Conservation (phyloP, 305 asterid genomes). For the Fraxinus latifolia region DNA sequence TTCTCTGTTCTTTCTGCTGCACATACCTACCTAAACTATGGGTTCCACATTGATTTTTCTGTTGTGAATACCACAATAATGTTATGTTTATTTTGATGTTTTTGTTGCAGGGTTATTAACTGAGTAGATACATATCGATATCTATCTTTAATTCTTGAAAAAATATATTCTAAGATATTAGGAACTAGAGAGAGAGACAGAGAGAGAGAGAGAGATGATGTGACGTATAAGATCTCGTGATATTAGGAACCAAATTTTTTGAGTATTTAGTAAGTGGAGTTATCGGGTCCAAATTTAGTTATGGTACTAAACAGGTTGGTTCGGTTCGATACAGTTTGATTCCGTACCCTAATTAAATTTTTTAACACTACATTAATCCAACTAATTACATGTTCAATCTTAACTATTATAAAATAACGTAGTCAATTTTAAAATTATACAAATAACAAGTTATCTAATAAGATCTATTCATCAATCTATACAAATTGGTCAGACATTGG, state of each 20-base stretch:
- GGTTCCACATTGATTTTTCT: not conserved
- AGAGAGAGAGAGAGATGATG: not conserved
- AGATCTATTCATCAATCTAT: too few species aligned
- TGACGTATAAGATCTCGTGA: not conserved
- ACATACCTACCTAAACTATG: not conserved
- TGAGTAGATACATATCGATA: not conserved
- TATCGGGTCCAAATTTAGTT: too few species aligned
- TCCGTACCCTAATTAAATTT: too few species aligned
- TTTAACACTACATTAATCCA: too few species aligned
- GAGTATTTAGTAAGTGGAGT: too few species aligned
- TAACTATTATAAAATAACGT: too few species aligned
- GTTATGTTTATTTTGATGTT: not conserved
- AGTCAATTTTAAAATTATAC: too few species aligned
- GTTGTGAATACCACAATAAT: not conserved
- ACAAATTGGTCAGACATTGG: too few species aligned
- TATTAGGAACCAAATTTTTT: not conserved
- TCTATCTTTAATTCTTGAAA: not conserved
- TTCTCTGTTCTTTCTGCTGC: not conserved
- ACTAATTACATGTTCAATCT: too few species aligned
- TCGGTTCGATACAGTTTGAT: too few species aligned
- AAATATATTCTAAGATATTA: not conserved
- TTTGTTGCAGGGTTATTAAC: not conserved
- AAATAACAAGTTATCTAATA: too few species aligned
- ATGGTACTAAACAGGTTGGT: too few species aligned
- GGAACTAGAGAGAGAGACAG: not conserved